phyloP scores from a whole-genome alignment of 768 basidiomycete species.

The Phylloporus scabripes region DNA sequence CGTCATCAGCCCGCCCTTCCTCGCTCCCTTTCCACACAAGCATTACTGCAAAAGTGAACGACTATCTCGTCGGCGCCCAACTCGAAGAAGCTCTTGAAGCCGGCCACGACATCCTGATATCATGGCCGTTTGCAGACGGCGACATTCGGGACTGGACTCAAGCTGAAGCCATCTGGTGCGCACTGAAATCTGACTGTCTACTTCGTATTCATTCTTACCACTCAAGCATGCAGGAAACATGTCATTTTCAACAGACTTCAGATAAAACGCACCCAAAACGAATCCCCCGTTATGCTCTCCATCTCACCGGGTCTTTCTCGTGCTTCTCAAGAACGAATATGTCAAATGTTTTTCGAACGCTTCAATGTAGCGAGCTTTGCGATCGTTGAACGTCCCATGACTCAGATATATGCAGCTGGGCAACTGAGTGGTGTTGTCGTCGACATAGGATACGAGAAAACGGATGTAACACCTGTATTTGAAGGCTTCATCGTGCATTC shows the following conservation, averaged over 20 bases:
- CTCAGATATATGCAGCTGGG: constrained; percentile 76
- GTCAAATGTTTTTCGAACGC: constrained; percentile 86
- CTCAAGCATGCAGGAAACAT: constrained; percentile 60
- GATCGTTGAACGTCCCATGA: constrained; percentile 77
- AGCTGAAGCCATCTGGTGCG: constrained; percentile 83
- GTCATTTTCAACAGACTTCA: constrained; percentile 69
- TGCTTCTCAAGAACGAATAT: constrained; percentile 62
- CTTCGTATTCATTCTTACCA: constrained; percentile 4
- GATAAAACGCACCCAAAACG: constrained; percentile 78
- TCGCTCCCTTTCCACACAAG: constrained; percentile 39
- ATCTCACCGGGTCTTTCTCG: constrained; percentile 62
- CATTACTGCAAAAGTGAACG: constrained; percentile 53
- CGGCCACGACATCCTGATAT: constrained; percentile 67
- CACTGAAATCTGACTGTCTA: not conserved
- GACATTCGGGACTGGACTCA: constrained; percentile 74
- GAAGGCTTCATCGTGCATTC: constrained; percentile 61
- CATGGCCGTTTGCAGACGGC: constrained; percentile 78
- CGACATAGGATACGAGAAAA: constrained; percentile 72
- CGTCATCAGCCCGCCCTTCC: constrained; percentile 46
- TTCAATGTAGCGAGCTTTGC: constrained; percentile 84
- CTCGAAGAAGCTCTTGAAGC: constrained; percentile 75
- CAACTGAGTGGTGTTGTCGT: constrained; percentile 69
- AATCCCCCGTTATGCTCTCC: constrained; percentile 78
- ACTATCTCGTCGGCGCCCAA: constrained; percentile 77
- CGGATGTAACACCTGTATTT: constrained; percentile 72